phyloP scores from a whole-genome alignment of 306 rosid species.

The Ceratonia siliqua region DNA sequence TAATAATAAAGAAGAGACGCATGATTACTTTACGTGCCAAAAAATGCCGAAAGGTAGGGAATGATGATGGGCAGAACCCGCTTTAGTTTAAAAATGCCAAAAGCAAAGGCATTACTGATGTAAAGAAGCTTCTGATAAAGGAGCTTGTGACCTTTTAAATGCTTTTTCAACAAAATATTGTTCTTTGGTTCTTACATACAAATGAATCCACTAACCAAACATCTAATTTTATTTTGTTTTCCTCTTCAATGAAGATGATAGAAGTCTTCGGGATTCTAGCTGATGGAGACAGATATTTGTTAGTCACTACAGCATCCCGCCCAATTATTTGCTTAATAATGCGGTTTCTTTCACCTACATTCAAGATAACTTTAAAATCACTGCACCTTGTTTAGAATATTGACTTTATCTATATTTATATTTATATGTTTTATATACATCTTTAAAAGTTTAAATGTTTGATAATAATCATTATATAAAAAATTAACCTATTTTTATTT shows the following conservation, averaged over 20 bases:
- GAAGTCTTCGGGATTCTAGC: background rate
- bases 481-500: too few relatives aligned
- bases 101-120: constrained; percentile 26
- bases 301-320: too few relatives aligned
- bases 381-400: too few relatives aligned
- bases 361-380: too few relatives aligned
- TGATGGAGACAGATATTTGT: background rate
- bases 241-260: background rate
- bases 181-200: background rate
- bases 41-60: constrained; percentile 38
- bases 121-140: constrained; percentile 39
- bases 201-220: constrained; percentile 20
- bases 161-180: background rate
- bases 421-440: too few relatives aligned
- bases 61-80: constrained; percentile 43
- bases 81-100: constrained; percentile 31
- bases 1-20: constrained; percentile 34
- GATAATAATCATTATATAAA: too few relatives aligned
- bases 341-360: too few relatives aligned
- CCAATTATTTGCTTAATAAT: too few relatives aligned
- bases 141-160: background rate
- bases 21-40: constrained; percentile 33
- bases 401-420: too few relatives aligned
- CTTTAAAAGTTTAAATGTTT: too few relatives aligned
- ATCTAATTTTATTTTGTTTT: background rate